Percentiles rank a stretch among this genome's conserved stretches.
phyloP scores from a whole-genome alignment of 306 rosid genomes.

The Sesbania bispinosa region DNA sequence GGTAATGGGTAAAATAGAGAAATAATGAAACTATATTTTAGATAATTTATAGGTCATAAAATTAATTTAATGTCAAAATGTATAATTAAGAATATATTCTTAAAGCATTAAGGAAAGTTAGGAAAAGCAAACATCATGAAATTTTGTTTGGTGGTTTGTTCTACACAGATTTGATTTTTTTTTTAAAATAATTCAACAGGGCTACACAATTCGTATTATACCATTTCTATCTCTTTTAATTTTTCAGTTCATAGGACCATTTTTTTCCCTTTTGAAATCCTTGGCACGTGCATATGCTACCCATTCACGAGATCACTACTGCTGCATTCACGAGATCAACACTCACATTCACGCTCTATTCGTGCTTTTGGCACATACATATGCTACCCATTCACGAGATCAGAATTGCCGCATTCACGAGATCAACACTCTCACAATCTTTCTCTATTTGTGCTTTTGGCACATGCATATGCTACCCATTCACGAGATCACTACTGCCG shows the following conservation, averaged over 20 bases:
- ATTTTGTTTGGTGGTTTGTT: too few relatives aligned
- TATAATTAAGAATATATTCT: neutral
- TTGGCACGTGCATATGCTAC: neutral
- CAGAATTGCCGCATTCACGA: too few relatives aligned
- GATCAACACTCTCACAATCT: too few relatives aligned
- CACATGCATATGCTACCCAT: neutral
- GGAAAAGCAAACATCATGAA: neutral
- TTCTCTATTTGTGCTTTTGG: too few relatives aligned
- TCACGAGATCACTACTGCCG: too few relatives aligned
- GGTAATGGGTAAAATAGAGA: neutral
- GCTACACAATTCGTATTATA: neutral
- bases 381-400: too few relatives aligned
- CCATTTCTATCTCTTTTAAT: neutral
- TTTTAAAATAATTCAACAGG: neutral
- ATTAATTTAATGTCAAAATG: neutral
- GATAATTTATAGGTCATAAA: neutral
- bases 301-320: too few relatives aligned
- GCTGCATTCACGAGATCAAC: too few relatives aligned
- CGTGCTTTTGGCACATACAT: too few relatives aligned
- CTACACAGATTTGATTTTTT: neutral
- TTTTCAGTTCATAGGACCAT: neutral
- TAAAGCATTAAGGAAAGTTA: constrained; percentile 2
- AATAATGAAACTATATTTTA: neutral
- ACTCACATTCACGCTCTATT: too few relatives aligned
- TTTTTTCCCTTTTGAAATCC: neutral